These are phyloP conservation scores for Orobanche coerulescens DNA, from an alignment of 257 asterid species.

Conservation along the genomic window DNA sequence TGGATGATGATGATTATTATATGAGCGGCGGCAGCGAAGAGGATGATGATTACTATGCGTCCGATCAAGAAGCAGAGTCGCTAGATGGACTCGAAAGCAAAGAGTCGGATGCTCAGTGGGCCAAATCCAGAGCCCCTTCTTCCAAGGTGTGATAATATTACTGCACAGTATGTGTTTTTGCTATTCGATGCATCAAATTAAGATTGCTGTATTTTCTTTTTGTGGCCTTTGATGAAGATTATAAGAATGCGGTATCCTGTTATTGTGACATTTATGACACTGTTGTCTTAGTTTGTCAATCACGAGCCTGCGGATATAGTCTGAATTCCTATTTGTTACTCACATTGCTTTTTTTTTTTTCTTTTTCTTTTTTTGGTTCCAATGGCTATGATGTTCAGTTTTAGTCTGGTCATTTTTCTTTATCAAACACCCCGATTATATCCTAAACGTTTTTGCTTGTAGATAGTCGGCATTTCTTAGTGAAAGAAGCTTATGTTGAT, in stretches of 20 bases:
- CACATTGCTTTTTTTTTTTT: not conserved
- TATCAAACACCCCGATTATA: not conserved
- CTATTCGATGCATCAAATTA: not conserved
- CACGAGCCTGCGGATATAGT: not conserved
- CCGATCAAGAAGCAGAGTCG: slow-evolving; percentile 50
- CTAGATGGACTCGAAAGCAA: slow-evolving; percentile 59
- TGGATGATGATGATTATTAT: slow-evolving; percentile 53
- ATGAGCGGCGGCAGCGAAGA: slow-evolving; percentile 43
- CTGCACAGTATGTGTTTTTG: not conserved
- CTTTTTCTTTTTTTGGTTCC: not conserved
- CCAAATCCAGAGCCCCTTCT: slow-evolving; percentile 41
- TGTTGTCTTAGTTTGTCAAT: not conserved
- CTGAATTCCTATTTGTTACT: not conserved
- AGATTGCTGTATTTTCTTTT: not conserved
- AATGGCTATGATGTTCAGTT: not conserved
- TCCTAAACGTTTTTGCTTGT: not conserved
- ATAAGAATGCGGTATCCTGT: not conserved
- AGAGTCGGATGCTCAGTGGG: slow-evolving; percentile 42
- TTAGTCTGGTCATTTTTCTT: slow-evolving; percentile 2
- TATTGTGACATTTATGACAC: not conserved
- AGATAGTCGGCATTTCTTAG: not conserved
- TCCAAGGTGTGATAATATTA: slow-evolving; percentile 41
- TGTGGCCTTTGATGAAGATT: not conserved
- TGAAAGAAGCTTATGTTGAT: not conserved
- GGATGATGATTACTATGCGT: slow-evolving; percentile 44